Conservation (phyloP, 495 filamentous ascomycete genomes). For the Podospora pseudoanserina region DNA sequence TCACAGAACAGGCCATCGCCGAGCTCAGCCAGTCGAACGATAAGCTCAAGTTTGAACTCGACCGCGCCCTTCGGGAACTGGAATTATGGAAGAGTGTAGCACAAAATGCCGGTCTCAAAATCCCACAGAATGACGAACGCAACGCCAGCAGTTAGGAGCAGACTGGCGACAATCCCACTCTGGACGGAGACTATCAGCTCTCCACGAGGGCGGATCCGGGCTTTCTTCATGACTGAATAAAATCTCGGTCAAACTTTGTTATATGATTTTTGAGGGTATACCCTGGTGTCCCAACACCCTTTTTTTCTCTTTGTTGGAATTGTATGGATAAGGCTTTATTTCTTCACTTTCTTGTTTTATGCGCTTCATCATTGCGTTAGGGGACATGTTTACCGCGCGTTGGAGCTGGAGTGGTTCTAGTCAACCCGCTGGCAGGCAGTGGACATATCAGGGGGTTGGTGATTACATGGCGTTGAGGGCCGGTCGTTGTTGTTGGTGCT, state of each 20-base stretch:
- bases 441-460: not conserved
- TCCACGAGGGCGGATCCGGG: not conserved
- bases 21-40: constrained; percentile 86
- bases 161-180: not conserved
- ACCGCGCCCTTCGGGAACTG: constrained; percentile 68
- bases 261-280: constrained; percentile 16
- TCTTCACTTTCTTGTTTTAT: not conserved
- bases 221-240: not conserved
- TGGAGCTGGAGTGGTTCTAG: not conserved
- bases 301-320: constrained; percentile 3
- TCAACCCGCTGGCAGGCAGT: not conserved
- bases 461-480: not conserved
- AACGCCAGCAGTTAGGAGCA: constrained; percentile 25
- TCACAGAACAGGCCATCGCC: constrained; percentile 88
- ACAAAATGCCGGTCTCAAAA: constrained; percentile 65
- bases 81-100: constrained; percentile 84
- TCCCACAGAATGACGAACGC: constrained; percentile 43
- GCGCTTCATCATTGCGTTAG: not conserved
- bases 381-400: not conserved
- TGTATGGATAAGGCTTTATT: not conserved
- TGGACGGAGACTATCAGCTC: not conserved
- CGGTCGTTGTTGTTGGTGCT: not conserved
- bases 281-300: constrained; percentile 18
- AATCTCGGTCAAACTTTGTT: not conserved
- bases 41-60: constrained; percentile 77